phyloP scores from a whole-genome alignment of 2,329 filamentous ascomycete species.

The Penicillium freii region DNA sequence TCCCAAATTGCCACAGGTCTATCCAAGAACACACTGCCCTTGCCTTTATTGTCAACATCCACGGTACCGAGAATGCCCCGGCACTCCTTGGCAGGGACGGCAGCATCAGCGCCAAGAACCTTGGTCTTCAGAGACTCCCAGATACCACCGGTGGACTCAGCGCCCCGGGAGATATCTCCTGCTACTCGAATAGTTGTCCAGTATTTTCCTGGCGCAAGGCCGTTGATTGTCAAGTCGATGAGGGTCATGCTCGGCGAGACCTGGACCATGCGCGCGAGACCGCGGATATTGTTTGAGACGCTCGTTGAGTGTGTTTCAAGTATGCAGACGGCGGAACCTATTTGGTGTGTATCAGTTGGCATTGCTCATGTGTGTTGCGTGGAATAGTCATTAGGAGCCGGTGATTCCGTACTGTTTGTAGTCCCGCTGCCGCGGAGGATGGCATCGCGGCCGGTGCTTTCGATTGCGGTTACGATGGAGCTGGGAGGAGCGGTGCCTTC shows the following conservation, averaged over 20 bases:
- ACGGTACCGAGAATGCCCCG: conserved; percentile 72
- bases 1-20: conserved; percentile 88
- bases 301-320: conserved; percentile 74
- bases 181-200: conserved; percentile 79
- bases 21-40: conserved; percentile 78
- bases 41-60: conserved; percentile 70
- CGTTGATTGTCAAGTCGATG: conserved; percentile 82
- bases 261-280: conserved; percentile 90
- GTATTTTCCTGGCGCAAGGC: conserved; percentile 77
- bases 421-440: conserved; percentile 86
- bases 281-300: conserved; percentile 69
- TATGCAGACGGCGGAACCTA: conserved; percentile 72
- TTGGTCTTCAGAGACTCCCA: conserved; percentile 62
- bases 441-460: conserved; percentile 86
- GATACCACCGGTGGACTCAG: conserved; percentile 75
- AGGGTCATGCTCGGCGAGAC: conserved; percentile 75
- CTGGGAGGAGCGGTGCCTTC: conserved; percentile 89
- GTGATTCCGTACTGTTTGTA: conserved; percentile 64
- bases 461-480: conserved; percentile 82
- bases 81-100: conserved; percentile 36
- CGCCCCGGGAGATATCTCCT: conserved; percentile 82
- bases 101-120: conserved; percentile 33
- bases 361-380: background rate
- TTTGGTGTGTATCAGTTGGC: background rate
- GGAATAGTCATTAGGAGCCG: conserved; percentile 1